Evolutionary conservation across 495 filamentous ascomycete species (phyloP), one percentile per base, ranked within the genome.

Genomic region (Annulohypoxylon moriforme): DNA sequence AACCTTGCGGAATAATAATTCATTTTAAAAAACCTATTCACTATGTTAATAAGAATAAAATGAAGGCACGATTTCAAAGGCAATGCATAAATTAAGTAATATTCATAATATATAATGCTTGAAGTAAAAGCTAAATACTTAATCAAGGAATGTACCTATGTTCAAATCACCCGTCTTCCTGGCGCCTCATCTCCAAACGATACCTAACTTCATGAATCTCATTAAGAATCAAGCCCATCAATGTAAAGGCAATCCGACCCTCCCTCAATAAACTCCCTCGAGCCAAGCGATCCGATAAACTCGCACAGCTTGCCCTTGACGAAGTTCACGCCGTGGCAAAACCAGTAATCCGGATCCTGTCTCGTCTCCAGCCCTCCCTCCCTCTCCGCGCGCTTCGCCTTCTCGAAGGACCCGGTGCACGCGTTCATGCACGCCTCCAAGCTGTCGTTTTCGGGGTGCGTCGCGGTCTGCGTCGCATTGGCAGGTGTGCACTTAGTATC

Each of bases 291-390:
- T 13, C 76, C 76, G 38, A 77, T 62, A 20, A 77, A 77, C 56
- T 77, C 71, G 66, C 76, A 77, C 4, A 68, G 62, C 59, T 77
- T 42, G n/a, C 73, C 76, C 52, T 74, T 38, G 0, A 68, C 31
- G 57, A 77, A 77, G 53, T 77, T 77, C 1, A 77, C 73, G n/a
- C 76, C 76, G 60, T 76, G 76, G 63, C 76, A 77, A 56, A 68
- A 76, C 76, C 76, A 77, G 42, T 75, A 73, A 14, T 69, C 67
- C 2, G 46, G 25, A 18, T 72, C 59, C 29, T 67, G 68, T n/a
- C 60, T 60, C 29, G 5, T 34, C 18, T 27, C 50, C n/a, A 67
- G 50, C 40, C 63, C 69, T 4, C 22, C 1, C 27, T 64, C 60
- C 5, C 55, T n/a, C n/a, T 29, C 27, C 27, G 27, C 65, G 8